Evolutionary conservation across 2,329 filamentous ascomycete species (phyloP).

Genomic region (Nemania sp.): DNA sequence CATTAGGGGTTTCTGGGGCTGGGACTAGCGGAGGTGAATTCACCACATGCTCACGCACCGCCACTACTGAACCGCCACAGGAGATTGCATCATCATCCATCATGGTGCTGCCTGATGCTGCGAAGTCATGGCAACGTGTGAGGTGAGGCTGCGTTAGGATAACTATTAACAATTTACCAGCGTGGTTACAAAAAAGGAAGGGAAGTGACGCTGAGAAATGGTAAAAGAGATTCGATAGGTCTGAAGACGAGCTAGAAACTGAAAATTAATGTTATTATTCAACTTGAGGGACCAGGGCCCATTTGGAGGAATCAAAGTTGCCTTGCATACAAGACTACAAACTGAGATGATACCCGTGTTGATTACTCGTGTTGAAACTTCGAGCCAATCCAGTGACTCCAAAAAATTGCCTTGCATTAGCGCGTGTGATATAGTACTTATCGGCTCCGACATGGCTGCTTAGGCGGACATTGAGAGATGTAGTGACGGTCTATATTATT

Average conservation of each 20-base stretch:
- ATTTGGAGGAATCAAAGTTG: neutral
- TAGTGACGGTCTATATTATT: no score
- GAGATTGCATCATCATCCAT: neutral
- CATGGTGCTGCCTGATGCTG: neutral
- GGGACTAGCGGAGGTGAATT: neutral
- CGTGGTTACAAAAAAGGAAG: neutral
- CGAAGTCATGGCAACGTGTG: neutral
- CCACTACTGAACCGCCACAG: neutral
- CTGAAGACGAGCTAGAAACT: neutral
- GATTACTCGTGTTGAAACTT: neutral
- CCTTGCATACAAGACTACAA: neutral
- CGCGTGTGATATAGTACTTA: no score
- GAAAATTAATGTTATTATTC: neutral
- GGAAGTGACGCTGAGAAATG: neutral
- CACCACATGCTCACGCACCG: neutral
- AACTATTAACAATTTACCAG: neutral
- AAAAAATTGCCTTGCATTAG: no score
- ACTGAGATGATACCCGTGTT: neutral
- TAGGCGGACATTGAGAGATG: neutral
- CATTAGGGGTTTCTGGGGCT: neutral
- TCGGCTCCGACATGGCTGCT: neutral
- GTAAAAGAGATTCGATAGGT: neutral
- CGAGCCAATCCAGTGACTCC: neutral
- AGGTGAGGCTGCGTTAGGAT: neutral
- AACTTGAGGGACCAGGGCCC: neutral